A percentile compares a stretch with the other conserved stretches of the same genome.
phyloP scores from a whole-genome alignment of 2,329 filamentous ascomycete species.

The Trichothecium roseum region DNA sequence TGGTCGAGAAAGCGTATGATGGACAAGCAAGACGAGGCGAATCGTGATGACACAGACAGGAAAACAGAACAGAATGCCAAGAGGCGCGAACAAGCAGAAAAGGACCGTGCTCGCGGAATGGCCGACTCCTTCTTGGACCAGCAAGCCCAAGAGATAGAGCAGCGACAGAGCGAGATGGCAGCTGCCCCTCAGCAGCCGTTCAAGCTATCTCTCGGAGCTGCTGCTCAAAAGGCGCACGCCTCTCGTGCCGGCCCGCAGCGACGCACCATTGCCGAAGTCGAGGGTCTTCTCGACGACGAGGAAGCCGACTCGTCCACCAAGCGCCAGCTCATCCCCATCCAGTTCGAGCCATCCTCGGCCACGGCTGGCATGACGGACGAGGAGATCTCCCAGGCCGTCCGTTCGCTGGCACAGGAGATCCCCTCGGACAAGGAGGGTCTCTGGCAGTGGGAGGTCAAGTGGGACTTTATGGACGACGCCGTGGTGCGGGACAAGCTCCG shows the following conservation, averaged over 20 bases:
- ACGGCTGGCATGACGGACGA: conserved; percentile 65
- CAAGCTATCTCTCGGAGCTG: conserved; percentile 85
- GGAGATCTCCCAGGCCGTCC: conserved; percentile 72
- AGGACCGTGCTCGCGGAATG: conserved; percentile 71
- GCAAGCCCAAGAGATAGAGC: conserved; percentile 67
- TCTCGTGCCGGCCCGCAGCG: conserved; percentile 47
- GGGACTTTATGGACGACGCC: conserved; percentile 78
- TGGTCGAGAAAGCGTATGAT: conserved; percentile 75
- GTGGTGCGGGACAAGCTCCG: conserved; percentile 77
- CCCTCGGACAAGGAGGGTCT: conserved; percentile 76
- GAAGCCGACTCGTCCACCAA: conserved; percentile 65
- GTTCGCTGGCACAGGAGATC: conserved; percentile 79
- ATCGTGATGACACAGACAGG: conserved; percentile 74
- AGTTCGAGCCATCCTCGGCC: conserved; percentile 61
- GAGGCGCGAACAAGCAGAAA: conserved; percentile 57
- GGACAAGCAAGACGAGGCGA: conserved; percentile 64
- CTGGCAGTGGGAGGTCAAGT: conserved; percentile 88
- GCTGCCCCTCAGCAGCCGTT: conserved; percentile 60
- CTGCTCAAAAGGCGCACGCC: conserved; percentile 61
- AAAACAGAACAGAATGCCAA: conserved; percentile 66
- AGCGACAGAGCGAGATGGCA: conserved; percentile 25
- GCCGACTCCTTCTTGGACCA: conserved; percentile 85
- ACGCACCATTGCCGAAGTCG: conserved; percentile 85
- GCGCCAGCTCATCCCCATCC: conserved; percentile 71
- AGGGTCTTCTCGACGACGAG: conserved; percentile 89